These are phyloP conservation scores for Heliamphora pulchella DNA, from an alignment of 179 eudicot genomes.

Conservation along the genomic window DNA sequence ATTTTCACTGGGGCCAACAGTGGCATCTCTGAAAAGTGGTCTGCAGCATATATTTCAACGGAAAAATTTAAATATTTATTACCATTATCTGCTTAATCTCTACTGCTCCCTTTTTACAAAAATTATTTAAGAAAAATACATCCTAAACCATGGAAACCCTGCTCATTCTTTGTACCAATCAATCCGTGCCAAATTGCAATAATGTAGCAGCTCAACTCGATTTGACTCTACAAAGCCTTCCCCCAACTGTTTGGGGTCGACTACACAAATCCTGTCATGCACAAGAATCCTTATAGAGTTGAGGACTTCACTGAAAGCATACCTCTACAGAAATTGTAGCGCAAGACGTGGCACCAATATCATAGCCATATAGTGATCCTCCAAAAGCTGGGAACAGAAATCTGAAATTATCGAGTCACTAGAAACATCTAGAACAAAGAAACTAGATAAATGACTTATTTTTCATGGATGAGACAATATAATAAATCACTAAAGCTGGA, in stretches of 20 bases:
- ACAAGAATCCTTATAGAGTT: neutral
- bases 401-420: conserved; percentile 40
- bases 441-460: neutral
- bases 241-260: neutral
- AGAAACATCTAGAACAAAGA: neutral
- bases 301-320: neutral
- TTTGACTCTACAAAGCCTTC: neutral
- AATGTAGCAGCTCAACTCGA: neutral
- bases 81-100: neutral
- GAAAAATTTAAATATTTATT: no score
- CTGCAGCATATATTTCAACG: neutral
- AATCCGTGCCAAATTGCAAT: conserved; percentile 2
- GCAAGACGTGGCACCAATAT: conserved; percentile 92
- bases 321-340: conserved; percentile 68
- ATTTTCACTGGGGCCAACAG: neutral
- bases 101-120: neutral
- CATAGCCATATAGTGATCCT: conserved; percentile 88
- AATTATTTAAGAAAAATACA: neutral
- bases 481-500: neutral
- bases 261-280: neutral
- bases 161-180: neutral
- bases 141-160: neutral
- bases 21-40: neutral
- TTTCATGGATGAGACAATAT: neutral
- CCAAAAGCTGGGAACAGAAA: conserved; percentile 96